These are phyloP conservation scores for Neurospora sp. DNA, from an alignment of 495 filamentous ascomycete genomes.

Conservation along the genomic window DNA sequence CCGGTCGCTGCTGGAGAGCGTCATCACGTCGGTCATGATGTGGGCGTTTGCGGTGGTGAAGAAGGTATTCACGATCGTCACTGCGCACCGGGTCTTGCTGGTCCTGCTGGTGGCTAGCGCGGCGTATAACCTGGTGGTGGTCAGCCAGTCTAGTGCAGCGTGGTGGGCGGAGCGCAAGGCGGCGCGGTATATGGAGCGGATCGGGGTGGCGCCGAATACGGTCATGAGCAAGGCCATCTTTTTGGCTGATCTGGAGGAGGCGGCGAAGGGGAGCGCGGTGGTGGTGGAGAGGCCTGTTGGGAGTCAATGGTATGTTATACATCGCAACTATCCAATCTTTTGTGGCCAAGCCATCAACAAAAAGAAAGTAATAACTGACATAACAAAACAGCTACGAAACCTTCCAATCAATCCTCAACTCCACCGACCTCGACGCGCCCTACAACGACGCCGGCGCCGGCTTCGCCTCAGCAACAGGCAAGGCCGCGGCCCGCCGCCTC, in stretches of 20 bases:
- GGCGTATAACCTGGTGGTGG: slow-evolving; percentile 59
- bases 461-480: slow-evolving; percentile 38
- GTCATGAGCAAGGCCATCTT: slow-evolving; percentile 82
- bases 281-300: slow-evolving; percentile 17
- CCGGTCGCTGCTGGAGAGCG: slow-evolving; percentile 57
- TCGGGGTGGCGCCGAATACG: slow-evolving; percentile 69
- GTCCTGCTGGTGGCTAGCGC: slow-evolving; percentile 54
- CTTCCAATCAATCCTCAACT: slow-evolving; percentile 45
- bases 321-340: background rate
- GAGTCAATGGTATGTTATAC: slow-evolving; percentile 31
- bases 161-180: slow-evolving; percentile 87
- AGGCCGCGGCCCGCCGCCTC: slow-evolving; percentile 54
- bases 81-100: slow-evolving; percentile 67
- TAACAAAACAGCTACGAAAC: slow-evolving; percentile 35
- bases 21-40: slow-evolving; percentile 61
- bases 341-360: background rate
- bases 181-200: slow-evolving; percentile 60
- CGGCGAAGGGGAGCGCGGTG: slow-evolving; percentile 30
- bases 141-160: slow-evolving; percentile 51
- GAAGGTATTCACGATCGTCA: slow-evolving; percentile 57
- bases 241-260: slow-evolving; percentile 69
- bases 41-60: slow-evolving; percentile 54
- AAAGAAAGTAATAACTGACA: background rate
- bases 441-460: slow-evolving; percentile 32
- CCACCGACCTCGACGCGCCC: slow-evolving; percentile 41